Conservation (phyloP, 495 filamentous ascomycete genomes). For the Neurospora sp. region DNA sequence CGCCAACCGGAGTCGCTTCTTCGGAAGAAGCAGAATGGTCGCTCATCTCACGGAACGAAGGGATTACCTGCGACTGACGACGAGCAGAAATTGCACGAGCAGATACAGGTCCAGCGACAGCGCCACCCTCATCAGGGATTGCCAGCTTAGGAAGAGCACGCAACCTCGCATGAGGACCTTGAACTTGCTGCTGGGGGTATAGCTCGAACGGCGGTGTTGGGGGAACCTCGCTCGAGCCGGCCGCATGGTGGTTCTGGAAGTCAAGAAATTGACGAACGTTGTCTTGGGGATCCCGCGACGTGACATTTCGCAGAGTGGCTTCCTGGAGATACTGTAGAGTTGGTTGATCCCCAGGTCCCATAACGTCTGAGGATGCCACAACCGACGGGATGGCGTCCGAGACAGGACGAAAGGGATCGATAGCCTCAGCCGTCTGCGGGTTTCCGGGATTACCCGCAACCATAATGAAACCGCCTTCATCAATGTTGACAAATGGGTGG, state of each 20-base stretch:
- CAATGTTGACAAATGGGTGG: conserved; percentile 49
- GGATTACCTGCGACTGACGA: conserved; percentile 24
- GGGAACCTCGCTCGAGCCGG: conserved; percentile 43
- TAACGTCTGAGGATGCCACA: conserved; percentile 80
- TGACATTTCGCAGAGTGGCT: conserved; percentile 55
- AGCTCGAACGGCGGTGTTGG: conserved; percentile 48
- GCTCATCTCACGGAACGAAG: conserved; percentile 44
- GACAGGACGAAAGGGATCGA: conserved; percentile 44
- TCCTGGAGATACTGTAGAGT: conserved; percentile 60
- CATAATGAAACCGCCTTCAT: conserved; percentile 52
- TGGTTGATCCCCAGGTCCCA: conserved; percentile 55
- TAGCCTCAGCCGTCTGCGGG: conserved; percentile 46
- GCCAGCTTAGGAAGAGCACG: conserved; percentile 48
- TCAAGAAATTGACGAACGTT: conserved; percentile 80
- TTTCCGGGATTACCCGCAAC: conserved; percentile 64
- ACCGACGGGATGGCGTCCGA: conserved; percentile 66
- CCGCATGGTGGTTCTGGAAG: conserved; percentile 54
- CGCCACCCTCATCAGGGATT: conserved; percentile 32
- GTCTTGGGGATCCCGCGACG: conserved; percentile 73
- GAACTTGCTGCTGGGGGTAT: conserved; percentile 18
- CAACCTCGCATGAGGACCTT: conserved; percentile 40
- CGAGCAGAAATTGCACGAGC: conserved; percentile 12
- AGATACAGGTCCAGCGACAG: conserved; percentile 13
- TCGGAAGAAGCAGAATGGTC: conserved; percentile 37
- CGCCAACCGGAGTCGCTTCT: conserved; percentile 37